Evolutionary conservation across 306 rosid species (phyloP), one percentile per base, ranked within the genome.

Genomic region (Luffa aegyptiaca): DNA sequence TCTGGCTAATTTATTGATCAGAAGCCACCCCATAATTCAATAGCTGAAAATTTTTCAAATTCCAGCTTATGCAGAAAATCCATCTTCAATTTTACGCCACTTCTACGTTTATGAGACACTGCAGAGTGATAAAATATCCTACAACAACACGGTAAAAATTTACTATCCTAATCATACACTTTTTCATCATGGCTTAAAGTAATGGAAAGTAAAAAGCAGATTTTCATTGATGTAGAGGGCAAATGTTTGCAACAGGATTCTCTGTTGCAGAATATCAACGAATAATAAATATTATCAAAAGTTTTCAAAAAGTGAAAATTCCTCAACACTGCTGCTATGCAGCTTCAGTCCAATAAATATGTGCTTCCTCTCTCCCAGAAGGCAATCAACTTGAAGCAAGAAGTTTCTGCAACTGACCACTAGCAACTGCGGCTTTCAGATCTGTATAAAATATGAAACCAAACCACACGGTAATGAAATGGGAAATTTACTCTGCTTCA

Each of bases 341-440:
- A 69, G 75, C 75, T 69, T 44, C 35, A 69, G 55, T 20, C 9
- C 53, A 44, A 44, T 41, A 39, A 36, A 35, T 63, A 39, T 17
- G 76, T 20, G 76, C 44, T 45, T 71, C 57, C 39, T 48, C 17
- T 10, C 49, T 73, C 77, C 76, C 42, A 73, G 77, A 48, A 73
- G 59, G 26, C n/a, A 31, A 85, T 95, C 91, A 89, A 81, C 84
- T 90, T 74, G 93, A 44, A 76, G 83, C 69, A 5, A 91, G 90
- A 86, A 91, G 96, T 80, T 91, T 90, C 84, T 90, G 94, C 86
- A 95, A 86, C 81, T 90, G 89, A 11, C 97, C 97, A 84, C 89
- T 89, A 81, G 69, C 81, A 79, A 91, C 81, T 11, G 97, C 93
- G 69, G 87, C 90, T 79, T 68, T 86, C 83, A 95, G 92, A 85